phyloP scores from a whole-genome alignment of 768 basidiomycete genomes.

The Aureoboletus auriporus region DNA sequence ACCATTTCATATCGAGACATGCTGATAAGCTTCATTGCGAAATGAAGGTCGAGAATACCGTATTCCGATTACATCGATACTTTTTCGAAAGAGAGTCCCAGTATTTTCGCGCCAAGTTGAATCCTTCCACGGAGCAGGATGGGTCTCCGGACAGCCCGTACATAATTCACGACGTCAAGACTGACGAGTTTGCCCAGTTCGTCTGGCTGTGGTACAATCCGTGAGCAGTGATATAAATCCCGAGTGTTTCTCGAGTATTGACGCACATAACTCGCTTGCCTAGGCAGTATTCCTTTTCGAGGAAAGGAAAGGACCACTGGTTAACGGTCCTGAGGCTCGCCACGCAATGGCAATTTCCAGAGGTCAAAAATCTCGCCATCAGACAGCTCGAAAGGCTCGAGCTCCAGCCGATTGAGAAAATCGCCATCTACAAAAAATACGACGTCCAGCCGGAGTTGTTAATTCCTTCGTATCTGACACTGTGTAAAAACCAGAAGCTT shows the following conservation, averaged over 20 bases:
- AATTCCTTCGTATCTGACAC: conserved; percentile 45
- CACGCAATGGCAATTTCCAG: conserved; percentile 49
- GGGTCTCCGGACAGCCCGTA: conserved; percentile 3
- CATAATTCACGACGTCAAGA: conserved; percentile 24
- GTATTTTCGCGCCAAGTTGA: conserved; percentile 26
- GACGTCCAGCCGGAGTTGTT: conserved; percentile 46
- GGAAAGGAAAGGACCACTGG: conserved; percentile 51
- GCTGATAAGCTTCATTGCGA: background rate
- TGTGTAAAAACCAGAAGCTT: conserved; percentile 50
- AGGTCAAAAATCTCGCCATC: conserved; percentile 48
- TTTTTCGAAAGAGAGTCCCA: conserved; percentile 37
- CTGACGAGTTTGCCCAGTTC: conserved; percentile 41
- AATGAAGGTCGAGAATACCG: conserved; percentile 29
- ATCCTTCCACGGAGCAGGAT: conserved; percentile 1
- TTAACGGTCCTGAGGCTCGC: conserved; percentile 49
- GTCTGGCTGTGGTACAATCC: conserved; percentile 55
- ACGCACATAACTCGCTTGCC: background rate
- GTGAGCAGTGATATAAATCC: conserved; percentile 35
- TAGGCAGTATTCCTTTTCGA: conserved; percentile 55
- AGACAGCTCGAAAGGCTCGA: conserved; percentile 50
- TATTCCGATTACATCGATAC: conserved; percentile 33
- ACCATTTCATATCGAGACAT: background rate
- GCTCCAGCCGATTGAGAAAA: conserved; percentile 48
- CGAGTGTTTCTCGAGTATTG: background rate
- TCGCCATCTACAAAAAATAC: conserved; percentile 53